A percentile compares a stretch with the other conserved stretches of the same genome.
Conservation (phyloP, 2,329 filamentous ascomycete species). For the Periconia sp. region DNA sequence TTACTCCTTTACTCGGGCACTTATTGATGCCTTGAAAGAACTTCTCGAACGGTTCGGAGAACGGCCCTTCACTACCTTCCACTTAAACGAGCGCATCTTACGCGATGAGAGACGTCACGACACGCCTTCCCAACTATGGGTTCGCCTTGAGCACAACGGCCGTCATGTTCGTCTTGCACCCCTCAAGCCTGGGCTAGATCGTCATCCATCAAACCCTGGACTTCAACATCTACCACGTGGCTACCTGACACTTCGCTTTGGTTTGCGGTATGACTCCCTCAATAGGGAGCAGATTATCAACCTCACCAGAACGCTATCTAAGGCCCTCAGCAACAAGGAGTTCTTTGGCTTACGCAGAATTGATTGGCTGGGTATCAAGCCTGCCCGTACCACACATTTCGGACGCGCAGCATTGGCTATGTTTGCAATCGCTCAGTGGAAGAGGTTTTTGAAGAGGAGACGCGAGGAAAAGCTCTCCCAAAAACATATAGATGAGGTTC, state of each 20-base stretch:
- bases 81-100: slow-evolving; percentile 34
- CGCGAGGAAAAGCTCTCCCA: slow-evolving; percentile 16
- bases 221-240: slow-evolving; percentile 24
- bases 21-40: slow-evolving; percentile 37
- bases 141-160: slow-evolving; percentile 26
- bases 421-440: slow-evolving; percentile 36
- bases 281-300: slow-evolving; percentile 38
- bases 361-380: slow-evolving; percentile 39
- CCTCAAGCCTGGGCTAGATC: slow-evolving; percentile 20
- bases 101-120: slow-evolving; percentile 30
- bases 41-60: slow-evolving; percentile 26
- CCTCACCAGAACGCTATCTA: slow-evolving; percentile 31
- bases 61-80: slow-evolving; percentile 37
- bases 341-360: slow-evolving; percentile 34
- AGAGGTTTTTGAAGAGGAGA: slow-evolving; percentile 27
- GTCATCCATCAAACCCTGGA: too few relatives aligned
- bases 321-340: slow-evolving; percentile 34
- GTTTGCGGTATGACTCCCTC: slow-evolving; percentile 29
- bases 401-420: slow-evolving; percentile 32
- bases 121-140: slow-evolving; percentile 36
- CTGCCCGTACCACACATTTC: slow-evolving; percentile 32
- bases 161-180: slow-evolving; percentile 40
- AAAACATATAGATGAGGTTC: slow-evolving; percentile 11
- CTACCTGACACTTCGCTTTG: slow-evolving; percentile 41
- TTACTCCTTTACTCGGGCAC: slow-evolving; percentile 41